phyloP scores from a whole-genome alignment of 1,139 yeast species.

The Citeromyces siamensis region DNA sequence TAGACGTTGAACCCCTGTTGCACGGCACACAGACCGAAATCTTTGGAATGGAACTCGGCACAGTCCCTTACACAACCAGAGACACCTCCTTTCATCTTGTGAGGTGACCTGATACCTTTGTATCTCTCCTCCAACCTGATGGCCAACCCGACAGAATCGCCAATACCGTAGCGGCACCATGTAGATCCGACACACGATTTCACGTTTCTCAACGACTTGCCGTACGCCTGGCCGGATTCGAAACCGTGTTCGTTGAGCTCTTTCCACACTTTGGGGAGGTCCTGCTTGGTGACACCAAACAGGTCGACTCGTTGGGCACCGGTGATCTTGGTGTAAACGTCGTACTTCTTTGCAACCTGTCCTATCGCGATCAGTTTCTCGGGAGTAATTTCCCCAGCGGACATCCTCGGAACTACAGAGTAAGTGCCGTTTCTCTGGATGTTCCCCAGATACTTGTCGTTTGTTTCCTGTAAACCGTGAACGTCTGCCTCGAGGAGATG shows the following conservation, averaged over 20 bases:
- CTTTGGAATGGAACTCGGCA: constrained; percentile 23
- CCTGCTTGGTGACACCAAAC: constrained; percentile 21
- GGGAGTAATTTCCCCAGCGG: constrained; percentile 23
- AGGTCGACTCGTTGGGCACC: constrained; percentile 23
- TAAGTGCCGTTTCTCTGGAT: constrained; percentile 23
- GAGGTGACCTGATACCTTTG: constrained; percentile 22
- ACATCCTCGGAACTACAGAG: constrained; percentile 21
- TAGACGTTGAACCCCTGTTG: constrained; percentile 20
- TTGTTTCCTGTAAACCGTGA: constrained; percentile 22
- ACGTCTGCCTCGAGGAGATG: constrained; percentile 18
- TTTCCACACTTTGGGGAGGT: constrained; percentile 20
- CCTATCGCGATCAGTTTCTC: constrained; percentile 21
- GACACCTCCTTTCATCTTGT: constrained; percentile 23
- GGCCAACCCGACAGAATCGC: constrained; percentile 23
- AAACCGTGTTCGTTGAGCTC: constrained; percentile 19
- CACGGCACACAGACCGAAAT: constrained; percentile 20
- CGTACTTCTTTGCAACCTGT: constrained; percentile 18
- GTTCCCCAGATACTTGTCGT: constrained; percentile 21
- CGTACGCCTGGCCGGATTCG: constrained; percentile 23
- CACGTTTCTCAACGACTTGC: constrained; percentile 21
- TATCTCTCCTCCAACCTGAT: constrained; percentile 21
- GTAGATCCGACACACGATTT: constrained; percentile 24
- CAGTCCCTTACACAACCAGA: constrained; percentile 23
- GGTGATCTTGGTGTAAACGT: constrained; percentile 21
- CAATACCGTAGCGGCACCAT: constrained; percentile 24